Evolutionary conservation across 768 basidiomycete species (phyloP).

Genomic region (Tricholoma furcatifolium): DNA sequence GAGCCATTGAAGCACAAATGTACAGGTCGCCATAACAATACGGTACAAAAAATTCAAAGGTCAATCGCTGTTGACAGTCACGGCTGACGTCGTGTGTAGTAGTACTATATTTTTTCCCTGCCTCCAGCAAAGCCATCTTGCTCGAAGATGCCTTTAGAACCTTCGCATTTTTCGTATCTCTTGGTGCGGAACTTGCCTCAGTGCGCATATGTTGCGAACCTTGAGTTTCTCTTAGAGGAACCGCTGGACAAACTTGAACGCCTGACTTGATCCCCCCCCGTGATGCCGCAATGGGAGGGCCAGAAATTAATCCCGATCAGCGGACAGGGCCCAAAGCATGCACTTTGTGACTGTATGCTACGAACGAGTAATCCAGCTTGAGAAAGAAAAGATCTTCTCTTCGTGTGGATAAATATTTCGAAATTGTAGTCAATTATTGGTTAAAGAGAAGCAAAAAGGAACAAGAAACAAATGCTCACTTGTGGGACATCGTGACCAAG

Average conservation of each 20-base stretch:
- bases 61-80: slow-evolving; percentile 13
- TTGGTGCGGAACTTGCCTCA: slow-evolving; percentile 38
- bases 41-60: slow-evolving; percentile 10
- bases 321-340: slow-evolving; percentile 72
- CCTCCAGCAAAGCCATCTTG: not conserved
- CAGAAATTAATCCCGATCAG: slow-evolving; percentile 75
- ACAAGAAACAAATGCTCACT: slow-evolving; percentile 43
- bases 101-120: too few species aligned
- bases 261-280: slow-evolving; percentile 45
- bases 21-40: not conserved
- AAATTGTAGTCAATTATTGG: slow-evolving; percentile 57
- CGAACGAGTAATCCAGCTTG: slow-evolving; percentile 70
- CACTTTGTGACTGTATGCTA: slow-evolving; percentile 92
- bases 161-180: slow-evolving; percentile 9
- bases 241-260: slow-evolving; percentile 57
- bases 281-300: slow-evolving; percentile 40
- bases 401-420: slow-evolving; percentile 98
- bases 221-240: slow-evolving; percentile 82
- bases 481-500: slow-evolving; percentile 95
- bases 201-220: slow-evolving; percentile 66
- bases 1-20: not conserved
- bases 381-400: slow-evolving; percentile 91
- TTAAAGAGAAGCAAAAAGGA: slow-evolving; percentile 6
- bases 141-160: slow-evolving; percentile 18
- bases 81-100: too few species aligned